Conservation (phyloP, 2,329 filamentous ascomycete genomes). For the Fusarium sp. region DNA sequence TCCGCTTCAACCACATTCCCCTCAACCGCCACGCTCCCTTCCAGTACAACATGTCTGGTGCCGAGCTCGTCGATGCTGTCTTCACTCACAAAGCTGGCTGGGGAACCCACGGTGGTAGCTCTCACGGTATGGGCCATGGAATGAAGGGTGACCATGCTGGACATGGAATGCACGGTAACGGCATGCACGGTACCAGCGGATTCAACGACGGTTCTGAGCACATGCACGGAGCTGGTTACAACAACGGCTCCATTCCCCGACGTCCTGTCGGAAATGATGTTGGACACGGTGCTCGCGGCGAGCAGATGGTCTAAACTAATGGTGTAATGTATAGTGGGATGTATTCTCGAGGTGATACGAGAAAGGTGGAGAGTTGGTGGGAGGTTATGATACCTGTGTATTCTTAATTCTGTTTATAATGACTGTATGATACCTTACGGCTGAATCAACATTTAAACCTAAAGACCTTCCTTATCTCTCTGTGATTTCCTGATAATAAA, state of each 20-base stretch:
- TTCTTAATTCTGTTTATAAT: conserved; percentile 4
- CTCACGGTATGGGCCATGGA: conserved; percentile 8
- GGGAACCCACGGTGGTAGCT: conserved; percentile 54
- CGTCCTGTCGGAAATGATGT: conserved; percentile 23
- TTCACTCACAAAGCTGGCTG: conserved; percentile 71
- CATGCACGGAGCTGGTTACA: conserved; percentile 22
- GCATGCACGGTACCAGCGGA: conserved; percentile 5
- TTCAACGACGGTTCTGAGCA: conserved; percentile 30
- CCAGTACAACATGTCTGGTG: conserved; percentile 57
- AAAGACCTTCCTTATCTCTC: too few species aligned
- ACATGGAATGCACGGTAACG: background rate
- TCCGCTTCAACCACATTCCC: conserved; percentile 73
- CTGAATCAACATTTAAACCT: background rate
- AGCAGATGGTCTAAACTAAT: conserved; percentile 33
- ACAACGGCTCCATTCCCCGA: conserved; percentile 35
- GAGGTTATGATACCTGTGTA: background rate
- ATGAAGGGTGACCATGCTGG: background rate
- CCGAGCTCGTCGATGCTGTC: conserved; percentile 64
- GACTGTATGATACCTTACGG: conserved; percentile 22
- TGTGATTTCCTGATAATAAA: background rate
- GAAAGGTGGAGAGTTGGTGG: background rate
- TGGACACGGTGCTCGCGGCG: conserved; percentile 9
- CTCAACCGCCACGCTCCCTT: conserved; percentile 69
- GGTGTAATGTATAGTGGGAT: background rate
- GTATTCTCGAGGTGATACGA: too few species aligned